Evolutionary conservation across 2,329 filamentous ascomycete genomes (phyloP), one percentile per base, ranked within the genome.

Genomic region (Phyllosticta capitalensis): DNA sequence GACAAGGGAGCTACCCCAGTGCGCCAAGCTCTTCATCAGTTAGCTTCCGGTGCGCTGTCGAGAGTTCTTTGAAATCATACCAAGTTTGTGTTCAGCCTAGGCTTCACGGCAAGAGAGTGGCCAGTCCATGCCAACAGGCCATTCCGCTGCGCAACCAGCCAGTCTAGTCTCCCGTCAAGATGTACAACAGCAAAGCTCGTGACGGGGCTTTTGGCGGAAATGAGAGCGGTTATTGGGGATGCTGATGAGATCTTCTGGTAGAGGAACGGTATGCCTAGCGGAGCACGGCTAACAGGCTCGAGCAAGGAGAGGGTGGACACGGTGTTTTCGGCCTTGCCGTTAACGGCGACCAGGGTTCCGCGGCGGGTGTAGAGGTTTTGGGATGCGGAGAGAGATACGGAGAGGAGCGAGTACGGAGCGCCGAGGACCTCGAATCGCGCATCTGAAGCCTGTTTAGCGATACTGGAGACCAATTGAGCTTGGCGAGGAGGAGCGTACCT

Each of bases 121-220:
- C 94, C 94, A 0, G 92, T 96, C 94, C 94, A 99, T 58, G 94
- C 94, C n/a, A 97, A 80, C 57, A 99, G 79, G 1, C 91, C 91
- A 64, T 89, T 87, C 63, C 90, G 83, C 71, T 97, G 92, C 6
- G 90, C 83, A 9, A 99, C 79, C 79, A 96, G 89, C 92, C 94
- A 99, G 75, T 99, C 94, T 61, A 91, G 86, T 4, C 91, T 90
- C 61, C 94, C 94, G 76, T 99, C 91, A 55, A 99, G 83, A 70
- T 92, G 88, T 24, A 99, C 81, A 7, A 95, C 84, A 12, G 89
- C 86, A 66, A 99, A 92, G 5, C 91, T 92, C 0, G 92, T 94
- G 56, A 87, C 85, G 4, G 90, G 85, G 5, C 90, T 90, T 71
- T 91, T 94, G 22, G 92, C 91, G 28, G 89, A 89, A 66, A 99